phyloP scores from a whole-genome alignment of 352 stramenopile species.

The Phytophthora chlamydospora region DNA sequence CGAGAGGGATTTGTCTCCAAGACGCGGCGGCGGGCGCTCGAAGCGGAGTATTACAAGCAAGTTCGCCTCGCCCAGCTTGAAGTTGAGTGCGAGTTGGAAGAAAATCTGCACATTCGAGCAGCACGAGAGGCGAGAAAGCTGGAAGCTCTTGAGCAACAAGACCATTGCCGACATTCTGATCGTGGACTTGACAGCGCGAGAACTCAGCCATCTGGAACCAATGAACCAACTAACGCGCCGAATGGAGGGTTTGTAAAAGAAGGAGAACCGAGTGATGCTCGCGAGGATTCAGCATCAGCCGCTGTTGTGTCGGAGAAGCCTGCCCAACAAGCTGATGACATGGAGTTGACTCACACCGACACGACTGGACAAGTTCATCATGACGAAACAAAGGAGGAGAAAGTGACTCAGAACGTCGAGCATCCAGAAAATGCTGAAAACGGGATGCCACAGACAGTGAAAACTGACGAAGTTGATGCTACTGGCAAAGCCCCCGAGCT shows the following conservation, averaged over 20 bases:
- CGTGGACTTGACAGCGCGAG: slow-evolving; percentile 4
- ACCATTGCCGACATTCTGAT: slow-evolving; percentile 15
- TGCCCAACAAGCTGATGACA: background rate
- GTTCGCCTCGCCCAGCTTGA: slow-evolving; percentile 69
- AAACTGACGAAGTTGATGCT: background rate
- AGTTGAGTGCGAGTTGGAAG: slow-evolving; percentile 74
- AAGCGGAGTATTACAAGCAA: slow-evolving; percentile 75
- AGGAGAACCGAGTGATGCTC: background rate
- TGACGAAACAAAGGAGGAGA: too few relatives aligned
- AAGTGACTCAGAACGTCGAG: too few relatives aligned
- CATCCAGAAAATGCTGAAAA: background rate
- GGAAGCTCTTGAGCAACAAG: slow-evolving; percentile 21
- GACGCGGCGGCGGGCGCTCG: slow-evolving; percentile 51
- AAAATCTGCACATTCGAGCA: slow-evolving; percentile 72
- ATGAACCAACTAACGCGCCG: background rate
- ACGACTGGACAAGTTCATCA: background rate
- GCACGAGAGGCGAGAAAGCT: slow-evolving; percentile 45
- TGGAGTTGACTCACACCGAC: background rate
- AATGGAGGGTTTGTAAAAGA: background rate
- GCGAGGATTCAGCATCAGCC: background rate
- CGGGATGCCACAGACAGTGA: background rate
- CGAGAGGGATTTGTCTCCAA: slow-evolving; percentile 66
- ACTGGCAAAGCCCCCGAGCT: background rate
- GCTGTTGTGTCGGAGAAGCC: background rate
- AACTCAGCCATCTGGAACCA: background rate